A percentile compares a stretch with the other conserved stretches of the same genome.
phyloP scores from a whole-genome alignment of 192 early-diverging fungal genomes.

The Gonapodya prolifera region DNA sequence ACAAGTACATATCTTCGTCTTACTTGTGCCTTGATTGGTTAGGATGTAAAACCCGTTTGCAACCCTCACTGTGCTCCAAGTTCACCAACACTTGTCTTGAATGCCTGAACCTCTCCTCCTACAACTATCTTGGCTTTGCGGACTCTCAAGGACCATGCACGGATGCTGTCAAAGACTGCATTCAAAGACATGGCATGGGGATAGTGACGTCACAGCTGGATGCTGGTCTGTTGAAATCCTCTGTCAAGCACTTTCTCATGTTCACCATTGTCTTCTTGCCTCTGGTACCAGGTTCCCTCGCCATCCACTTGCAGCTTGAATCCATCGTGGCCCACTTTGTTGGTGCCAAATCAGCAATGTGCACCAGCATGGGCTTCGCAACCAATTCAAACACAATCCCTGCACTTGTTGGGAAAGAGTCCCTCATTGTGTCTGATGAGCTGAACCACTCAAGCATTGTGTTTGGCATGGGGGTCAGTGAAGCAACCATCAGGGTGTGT shows the following conservation, averaged over 20 bases:
- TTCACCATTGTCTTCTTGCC: too few relatives aligned
- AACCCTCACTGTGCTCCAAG: slow-evolving; percentile 52
- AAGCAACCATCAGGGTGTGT: too few relatives aligned
- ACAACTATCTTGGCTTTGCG: too few relatives aligned
- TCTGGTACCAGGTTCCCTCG: too few relatives aligned
- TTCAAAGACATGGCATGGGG: slow-evolving; percentile 60
- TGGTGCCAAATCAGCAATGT: slow-evolving; percentile 71
- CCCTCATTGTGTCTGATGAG: neutral
- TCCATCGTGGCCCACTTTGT: slow-evolving; percentile 78
- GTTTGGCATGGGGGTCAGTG: neutral
- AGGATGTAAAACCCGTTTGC: neutral
- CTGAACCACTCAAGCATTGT: too few relatives aligned
- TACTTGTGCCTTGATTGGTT: neutral
- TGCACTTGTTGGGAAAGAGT: slow-evolving; percentile 51
- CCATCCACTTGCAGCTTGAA: slow-evolving; percentile 72
- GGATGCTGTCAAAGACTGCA: slow-evolving; percentile 71
- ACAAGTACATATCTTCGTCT: slow-evolving; percentile 24
- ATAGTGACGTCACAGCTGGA: slow-evolving; percentile 56
- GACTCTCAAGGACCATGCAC: slow-evolving; percentile 84
- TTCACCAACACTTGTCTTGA: slow-evolving; percentile 75
- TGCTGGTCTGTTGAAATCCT: slow-evolving; percentile 48
- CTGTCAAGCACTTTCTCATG: too few relatives aligned
- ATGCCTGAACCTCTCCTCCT: too few relatives aligned
- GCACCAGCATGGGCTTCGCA: slow-evolving; percentile 93
- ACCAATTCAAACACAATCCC: slow-evolving; percentile 93